Evolutionary conservation across 768 basidiomycete species (phyloP).

Genomic region (Krasilnikovozyma curviuscula): DNA sequence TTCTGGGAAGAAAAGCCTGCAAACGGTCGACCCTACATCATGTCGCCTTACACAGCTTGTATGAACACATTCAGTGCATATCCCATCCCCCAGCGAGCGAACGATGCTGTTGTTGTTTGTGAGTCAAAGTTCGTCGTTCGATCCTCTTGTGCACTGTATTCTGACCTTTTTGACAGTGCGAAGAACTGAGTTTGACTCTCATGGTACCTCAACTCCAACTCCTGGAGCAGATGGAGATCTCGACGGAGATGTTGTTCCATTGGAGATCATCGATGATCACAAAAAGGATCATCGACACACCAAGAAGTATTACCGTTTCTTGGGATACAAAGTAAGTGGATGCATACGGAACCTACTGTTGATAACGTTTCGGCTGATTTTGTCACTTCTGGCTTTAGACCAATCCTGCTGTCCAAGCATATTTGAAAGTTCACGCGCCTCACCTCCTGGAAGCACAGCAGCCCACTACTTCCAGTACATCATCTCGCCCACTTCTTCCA

Average conservation of each 20-base stretch:
- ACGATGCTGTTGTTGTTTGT: slow-evolving; percentile 10
- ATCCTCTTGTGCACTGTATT: background rate
- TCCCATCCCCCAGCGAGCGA: slow-evolving; percentile 1
- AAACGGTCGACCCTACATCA: slow-evolving; percentile 16
- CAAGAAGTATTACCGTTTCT: slow-evolving; percentile 14
- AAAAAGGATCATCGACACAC: slow-evolving; percentile 1
- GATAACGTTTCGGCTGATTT: background rate
- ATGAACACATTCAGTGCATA: slow-evolving; percentile 15
- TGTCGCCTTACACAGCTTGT: slow-evolving; percentile 16
- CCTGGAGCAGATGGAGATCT: background rate
- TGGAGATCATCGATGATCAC: slow-evolving; percentile 4
- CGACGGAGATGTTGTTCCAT: slow-evolving; percentile 12
- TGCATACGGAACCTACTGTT: background rate
- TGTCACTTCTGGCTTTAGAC: background rate
- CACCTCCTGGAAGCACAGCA: background rate
- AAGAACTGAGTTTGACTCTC: slow-evolving; percentile 1
- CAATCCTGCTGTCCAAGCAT: slow-evolving; percentile 1
- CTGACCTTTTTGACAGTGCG: background rate
- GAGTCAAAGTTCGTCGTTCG: background rate
- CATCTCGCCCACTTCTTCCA: background rate
- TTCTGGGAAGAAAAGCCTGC: slow-evolving; percentile 14
- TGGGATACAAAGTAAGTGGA: slow-evolving; percentile 9
- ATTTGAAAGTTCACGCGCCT: slow-evolving; percentile 2
- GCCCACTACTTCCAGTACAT: background rate
- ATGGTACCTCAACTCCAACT: background rate